phyloP scores from a whole-genome alignment of 2,329 filamentous ascomycete genomes.

The Pseudocercospora musae region DNA sequence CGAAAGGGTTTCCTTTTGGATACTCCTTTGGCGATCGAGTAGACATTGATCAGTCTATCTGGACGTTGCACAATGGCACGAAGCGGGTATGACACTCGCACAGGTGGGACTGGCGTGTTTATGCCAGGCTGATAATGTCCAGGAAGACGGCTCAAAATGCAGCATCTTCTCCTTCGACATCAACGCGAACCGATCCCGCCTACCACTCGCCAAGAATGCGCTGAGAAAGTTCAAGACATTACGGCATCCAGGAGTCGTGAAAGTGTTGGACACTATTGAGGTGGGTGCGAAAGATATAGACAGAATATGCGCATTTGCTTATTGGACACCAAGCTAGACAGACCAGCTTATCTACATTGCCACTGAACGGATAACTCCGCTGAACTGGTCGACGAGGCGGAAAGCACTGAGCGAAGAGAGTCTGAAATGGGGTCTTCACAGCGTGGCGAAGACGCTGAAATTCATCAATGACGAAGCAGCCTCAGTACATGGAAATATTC shows the following conservation, averaged over 20 bases:
- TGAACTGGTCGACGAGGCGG: constrained; percentile 85
- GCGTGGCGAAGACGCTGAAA: constrained; percentile 83
- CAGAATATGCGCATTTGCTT: constrained; percentile 22
- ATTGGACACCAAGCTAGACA: constrained; percentile 58
- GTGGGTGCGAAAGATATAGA: constrained; percentile 46
- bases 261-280: constrained; percentile 91
- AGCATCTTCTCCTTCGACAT: constrained; percentile 97
- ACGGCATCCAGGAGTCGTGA: constrained; percentile 90
- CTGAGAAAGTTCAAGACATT: constrained; percentile 90
- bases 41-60: constrained; percentile 89
- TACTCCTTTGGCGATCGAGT: constrained; percentile 91
- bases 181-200: constrained; percentile 69
- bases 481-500: constrained; percentile 84
- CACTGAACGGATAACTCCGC: constrained; percentile 81
- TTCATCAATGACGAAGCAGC: constrained; percentile 94
- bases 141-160: constrained; percentile 93
- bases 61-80: constrained; percentile 93
- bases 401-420: constrained; percentile 88
- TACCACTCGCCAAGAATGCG: constrained; percentile 88
- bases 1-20: constrained; percentile 87
- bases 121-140: constrained; percentile 14
- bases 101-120: too few relatives aligned
- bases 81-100: constrained; percentile 63
- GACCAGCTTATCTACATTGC: constrained; percentile 95
- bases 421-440: constrained; percentile 92